Evolutionary conservation across 768 basidiomycete genomes (phyloP), one percentile per base, ranked within the genome.

Genomic region (Russula emetica): DNA sequence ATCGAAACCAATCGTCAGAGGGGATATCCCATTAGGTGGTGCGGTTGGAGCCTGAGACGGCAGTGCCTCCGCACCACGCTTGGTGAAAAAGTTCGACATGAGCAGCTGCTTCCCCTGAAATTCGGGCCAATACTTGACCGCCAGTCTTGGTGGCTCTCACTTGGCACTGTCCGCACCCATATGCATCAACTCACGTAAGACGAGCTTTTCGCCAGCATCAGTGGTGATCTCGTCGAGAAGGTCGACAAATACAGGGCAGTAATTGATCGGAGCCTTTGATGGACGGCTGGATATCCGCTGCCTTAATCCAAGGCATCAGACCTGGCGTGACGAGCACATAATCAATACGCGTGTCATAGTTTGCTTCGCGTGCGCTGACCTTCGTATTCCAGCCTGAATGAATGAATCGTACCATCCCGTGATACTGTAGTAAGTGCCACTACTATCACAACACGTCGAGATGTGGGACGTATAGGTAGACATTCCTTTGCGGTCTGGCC

Each of bases 161-260:
- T 56, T 71, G 28, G 51, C 70, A 26, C 66, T 69, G 58, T 70
- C 66, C 38, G 49, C 59, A 11, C 50, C 53, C 62, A 71, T 68
- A 47, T 70, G 65, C 76, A 83, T 77, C 5, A 72, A 73, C 45
- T 82, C 76, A 55, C 72, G 73, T 16, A 84, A 73, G 9, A 64
- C 70, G 45, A 77, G 52, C 10, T 55, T 75, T 64, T 74, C 66
- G 14, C 80, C 71, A 54, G 70, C 67, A 63, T 77, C 66, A 28
- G 79, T 73, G 7, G 76, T 76, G 61, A 96, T 88, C 65, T 87
- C 80, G 67, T 98, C 93, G 70, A 89, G 82, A 18, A 98, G 77
- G 71, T 98, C 95, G 63, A 98, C 79, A 72, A 82, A 97, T n/a
- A 97, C 88, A 3, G 97, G 97, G 72, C 97, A 98, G 72, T 98